Conservation (phyloP, 768 basidiomycete species). For the Termitomyces heimii region DNA sequence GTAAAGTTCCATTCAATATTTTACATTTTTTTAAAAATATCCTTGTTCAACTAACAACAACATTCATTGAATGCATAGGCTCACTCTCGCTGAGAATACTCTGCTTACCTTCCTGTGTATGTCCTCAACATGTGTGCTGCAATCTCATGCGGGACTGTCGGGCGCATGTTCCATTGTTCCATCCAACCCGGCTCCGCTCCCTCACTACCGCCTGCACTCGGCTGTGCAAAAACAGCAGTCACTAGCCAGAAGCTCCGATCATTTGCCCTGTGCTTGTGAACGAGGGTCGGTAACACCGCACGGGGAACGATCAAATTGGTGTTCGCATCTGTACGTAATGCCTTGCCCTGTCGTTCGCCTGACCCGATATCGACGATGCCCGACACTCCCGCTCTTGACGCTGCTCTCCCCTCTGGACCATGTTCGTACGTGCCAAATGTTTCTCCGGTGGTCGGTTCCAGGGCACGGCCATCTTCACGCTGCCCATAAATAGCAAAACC, state of each 20-base stretch:
- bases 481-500: conserved; percentile 72
- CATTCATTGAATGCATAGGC: conserved; percentile 49
- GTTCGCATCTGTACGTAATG: conserved; percentile 67
- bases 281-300: conserved; percentile 62
- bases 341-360: conserved; percentile 25
- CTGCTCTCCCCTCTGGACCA: conserved; percentile 42
- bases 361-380: conserved; percentile 49
- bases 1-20: background rate
- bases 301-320: conserved; percentile 19
- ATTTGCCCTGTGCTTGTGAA: conserved; percentile 37
- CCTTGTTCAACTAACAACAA: conserved; percentile 54
- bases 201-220: background rate
- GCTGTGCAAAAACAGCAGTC: conserved; percentile 28
- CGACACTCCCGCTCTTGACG: conserved; percentile 55
- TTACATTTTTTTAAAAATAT: background rate
- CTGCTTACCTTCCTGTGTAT: background rate
- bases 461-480: conserved; percentile 49
- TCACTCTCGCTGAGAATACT: background rate
- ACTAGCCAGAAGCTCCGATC: conserved; percentile 49
- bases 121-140: background rate
- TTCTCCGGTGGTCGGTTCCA: conserved; percentile 40
- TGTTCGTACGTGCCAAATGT: conserved; percentile 45
- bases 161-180: conserved; percentile 4
- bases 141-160: conserved; percentile 3
- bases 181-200: conserved; percentile 6